A percentile compares a stretch with the other conserved stretches of the same genome.
These are phyloP conservation scores for Tolypocladium album DNA, from an alignment of 2,329 filamentous ascomycete genomes.

Conservation along the genomic window DNA sequence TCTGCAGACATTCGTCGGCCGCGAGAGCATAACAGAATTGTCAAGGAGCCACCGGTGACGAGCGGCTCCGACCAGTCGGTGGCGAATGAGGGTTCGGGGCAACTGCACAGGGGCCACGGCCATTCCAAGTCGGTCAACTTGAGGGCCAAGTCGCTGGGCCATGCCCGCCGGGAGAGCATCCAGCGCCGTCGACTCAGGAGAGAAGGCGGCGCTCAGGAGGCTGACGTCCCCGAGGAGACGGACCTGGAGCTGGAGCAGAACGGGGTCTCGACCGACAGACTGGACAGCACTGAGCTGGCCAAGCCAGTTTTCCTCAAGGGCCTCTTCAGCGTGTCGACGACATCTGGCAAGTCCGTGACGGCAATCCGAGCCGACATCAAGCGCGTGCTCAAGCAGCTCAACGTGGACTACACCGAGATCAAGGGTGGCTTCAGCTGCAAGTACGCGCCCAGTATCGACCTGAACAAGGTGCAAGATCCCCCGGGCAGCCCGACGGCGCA, in stretches of 20 bases:
- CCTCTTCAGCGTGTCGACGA: slow-evolving; percentile 93
- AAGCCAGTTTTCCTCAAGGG: slow-evolving; percentile 96
- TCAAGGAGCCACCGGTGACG: slow-evolving; percentile 58
- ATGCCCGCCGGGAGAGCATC: slow-evolving; percentile 83
- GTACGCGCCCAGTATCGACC: slow-evolving; percentile 80
- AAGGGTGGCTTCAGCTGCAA: slow-evolving; percentile 86
- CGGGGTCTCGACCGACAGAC: slow-evolving; percentile 47
- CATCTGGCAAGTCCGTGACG: slow-evolving; percentile 78
- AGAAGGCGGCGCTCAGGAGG: slow-evolving; percentile 61
- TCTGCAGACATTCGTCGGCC: slow-evolving; percentile 65
- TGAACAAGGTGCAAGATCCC: slow-evolving; percentile 59
- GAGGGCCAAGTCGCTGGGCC: slow-evolving; percentile 78
- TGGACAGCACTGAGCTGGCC: slow-evolving; percentile 64
- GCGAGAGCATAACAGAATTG: slow-evolving; percentile 35
- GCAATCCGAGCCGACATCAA: slow-evolving; percentile 86
- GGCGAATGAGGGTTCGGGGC: slow-evolving; percentile 38
- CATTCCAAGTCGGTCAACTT: slow-evolving; percentile 52
- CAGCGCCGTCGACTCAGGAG: slow-evolving; percentile 70
- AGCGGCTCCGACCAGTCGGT: slow-evolving; percentile 72
- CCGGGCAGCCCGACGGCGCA: slow-evolving; percentile 46
- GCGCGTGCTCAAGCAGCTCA: slow-evolving; percentile 74
- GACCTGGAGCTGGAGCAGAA: slow-evolving; percentile 64
- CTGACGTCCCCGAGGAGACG: slow-evolving; percentile 83
- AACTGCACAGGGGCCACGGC: slow-evolving; percentile 38
- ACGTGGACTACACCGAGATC: slow-evolving; percentile 87